Evolutionary conservation across 2,329 filamentous ascomycete genomes (phyloP).

Genomic region (Stemphylium vesicarium): DNA sequence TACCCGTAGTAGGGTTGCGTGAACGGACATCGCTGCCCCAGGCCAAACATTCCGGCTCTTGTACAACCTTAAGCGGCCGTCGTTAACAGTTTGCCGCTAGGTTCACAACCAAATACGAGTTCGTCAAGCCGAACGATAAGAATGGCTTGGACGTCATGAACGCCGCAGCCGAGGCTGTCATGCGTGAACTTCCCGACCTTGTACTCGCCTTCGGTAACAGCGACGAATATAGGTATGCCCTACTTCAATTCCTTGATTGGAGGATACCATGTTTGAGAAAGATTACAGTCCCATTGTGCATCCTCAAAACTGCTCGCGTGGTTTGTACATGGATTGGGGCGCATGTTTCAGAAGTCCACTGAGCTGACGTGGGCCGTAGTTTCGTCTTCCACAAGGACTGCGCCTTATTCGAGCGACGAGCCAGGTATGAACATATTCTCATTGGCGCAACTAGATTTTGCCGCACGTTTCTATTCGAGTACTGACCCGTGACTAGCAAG

Average conservation of each 20-base stretch:
- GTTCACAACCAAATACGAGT: conserved; percentile 81
- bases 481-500: conserved; percentile 66
- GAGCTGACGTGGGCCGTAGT: conserved; percentile 59
- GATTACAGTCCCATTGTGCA: conserved; percentile 13
- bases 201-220: conserved; percentile 90
- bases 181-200: conserved; percentile 83
- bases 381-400: conserved; percentile 88
- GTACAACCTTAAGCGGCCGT: not conserved
- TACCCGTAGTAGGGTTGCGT: conserved; percentile 21
- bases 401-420: conserved; percentile 82
- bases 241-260: not conserved
- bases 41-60: conserved; percentile 11
- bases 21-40: conserved; percentile 9
- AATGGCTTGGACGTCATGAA: conserved; percentile 95
- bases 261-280: conserved; percentile 19
- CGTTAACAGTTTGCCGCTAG: conserved; percentile 52
- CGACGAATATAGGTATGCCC: conserved; percentile 80
- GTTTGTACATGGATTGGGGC: conserved; percentile 8
- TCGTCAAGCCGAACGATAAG: conserved; percentile 90
- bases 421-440: conserved; percentile 61
- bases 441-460: conserved; percentile 11
- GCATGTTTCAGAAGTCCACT: conserved; percentile 21
- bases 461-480: not conserved
- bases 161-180: conserved; percentile 81
- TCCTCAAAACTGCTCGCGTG: not conserved